Base-by-base conservation (phyloP, 1,284 basidiomycete species). In the Naganishia liquefaciens region DNA sequence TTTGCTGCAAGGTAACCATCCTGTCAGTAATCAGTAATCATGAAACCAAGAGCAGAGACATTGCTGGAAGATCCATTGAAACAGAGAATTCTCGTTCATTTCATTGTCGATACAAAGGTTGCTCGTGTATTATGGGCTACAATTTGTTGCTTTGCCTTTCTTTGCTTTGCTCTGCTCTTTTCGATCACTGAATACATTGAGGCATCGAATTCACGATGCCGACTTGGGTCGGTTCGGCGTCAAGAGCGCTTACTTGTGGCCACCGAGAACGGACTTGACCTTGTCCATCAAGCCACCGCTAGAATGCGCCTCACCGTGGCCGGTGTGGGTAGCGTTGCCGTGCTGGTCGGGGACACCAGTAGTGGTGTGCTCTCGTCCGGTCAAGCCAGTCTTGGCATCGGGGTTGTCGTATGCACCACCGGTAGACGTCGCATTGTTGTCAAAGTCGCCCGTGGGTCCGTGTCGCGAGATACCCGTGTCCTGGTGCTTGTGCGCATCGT, bases 261-360 rank as follows among this genome's bases (percentile, higher is more conserved):
- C 66, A 54, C 55, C 55, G 39, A 67, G 46, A 33, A 64, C 43
- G 39, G 57, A 53, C 66, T 64, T 67, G 57, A 64, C 63, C 66
- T 67, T 67, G 54, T 54, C 66, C 30, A 67, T 23, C 23, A 67
- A 21, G 51, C 62, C 62, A 19, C 53, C 62, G 19, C 53, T 51
- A 30, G 53, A 39, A 25, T 47, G 57, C 3, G 37, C 42, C 30
- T 25, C 55, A n/a, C 23, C 37, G 21, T 21, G 25, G n/a, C 21
- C 21, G 25, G 44, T 37, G 30, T 21, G 27, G 2, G 58, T 61
- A 11, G 44, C 37, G 30, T 63, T 21, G 17, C 44, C 53, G 52
- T 67, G 54, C 21, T 64, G 49, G 44, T 67, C 57, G 37, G 47
- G 46, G 23, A 62, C 66, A 33, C 66, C 66, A 13, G 66, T 67